Conservation (phyloP, 1,139 yeast genomes). For the Scheffersomyces lignicola region DNA sequence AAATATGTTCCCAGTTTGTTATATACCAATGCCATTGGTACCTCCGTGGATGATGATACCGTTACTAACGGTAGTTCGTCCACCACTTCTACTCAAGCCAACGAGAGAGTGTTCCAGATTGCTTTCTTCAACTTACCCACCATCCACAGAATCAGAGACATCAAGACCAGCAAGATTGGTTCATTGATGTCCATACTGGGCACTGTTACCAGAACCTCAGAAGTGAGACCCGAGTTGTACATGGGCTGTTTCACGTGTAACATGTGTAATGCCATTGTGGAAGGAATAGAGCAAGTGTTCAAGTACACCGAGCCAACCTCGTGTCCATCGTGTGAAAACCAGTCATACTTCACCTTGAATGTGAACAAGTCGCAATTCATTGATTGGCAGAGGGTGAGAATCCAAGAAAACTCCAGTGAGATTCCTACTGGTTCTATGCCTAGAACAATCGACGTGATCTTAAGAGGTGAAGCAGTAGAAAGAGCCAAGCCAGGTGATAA, state of each 20-base stretch:
- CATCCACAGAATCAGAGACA: conserved; percentile 82
- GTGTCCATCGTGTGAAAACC: conserved; percentile 89
- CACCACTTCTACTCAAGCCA: conserved; percentile 33
- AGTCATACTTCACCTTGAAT: conserved; percentile 80
- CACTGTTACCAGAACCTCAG: conserved; percentile 95
- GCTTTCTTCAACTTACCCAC: conserved; percentile 88
- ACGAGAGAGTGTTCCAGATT: conserved; percentile 82
- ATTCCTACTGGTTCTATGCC: conserved; percentile 99
- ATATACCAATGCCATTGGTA: conserved; percentile 43
- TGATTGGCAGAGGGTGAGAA: conserved; percentile 97
- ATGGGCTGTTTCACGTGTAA: conserved; percentile 90
- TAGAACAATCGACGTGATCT: conserved; percentile 87
- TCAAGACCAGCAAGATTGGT: conserved; percentile 88
- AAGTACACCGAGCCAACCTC: conserved; percentile 93
- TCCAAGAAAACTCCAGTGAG: conserved; percentile 93
- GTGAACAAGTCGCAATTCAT: conserved; percentile 82
- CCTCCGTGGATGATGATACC: conserved; percentile 19
- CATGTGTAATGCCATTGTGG: conserved; percentile 79
- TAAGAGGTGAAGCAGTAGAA: conserved; percentile 94
- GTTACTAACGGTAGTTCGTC: conserved; percentile 20
- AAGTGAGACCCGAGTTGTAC: conserved; percentile 93
- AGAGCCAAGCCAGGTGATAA: conserved; percentile 98
- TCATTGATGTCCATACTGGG: conserved; percentile 84
- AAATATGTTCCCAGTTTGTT: conserved; percentile 75
- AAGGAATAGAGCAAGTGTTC: conserved; percentile 90